phyloP scores from a whole-genome alignment of 208 protist genomes.

The Acanthamoeba rhysodes region DNA sequence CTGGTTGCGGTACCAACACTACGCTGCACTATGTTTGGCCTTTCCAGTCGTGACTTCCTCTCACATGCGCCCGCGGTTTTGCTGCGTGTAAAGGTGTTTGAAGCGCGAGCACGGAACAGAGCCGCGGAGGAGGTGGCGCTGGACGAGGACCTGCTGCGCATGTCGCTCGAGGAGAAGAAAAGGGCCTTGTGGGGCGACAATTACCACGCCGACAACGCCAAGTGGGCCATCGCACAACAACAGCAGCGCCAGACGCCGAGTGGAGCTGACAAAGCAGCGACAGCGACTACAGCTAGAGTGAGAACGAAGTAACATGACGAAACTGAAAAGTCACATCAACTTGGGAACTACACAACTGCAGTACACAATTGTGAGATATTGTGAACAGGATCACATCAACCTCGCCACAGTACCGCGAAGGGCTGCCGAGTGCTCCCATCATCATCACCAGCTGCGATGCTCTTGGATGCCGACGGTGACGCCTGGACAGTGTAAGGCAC shows the following conservation, averaged over 20 bases:
- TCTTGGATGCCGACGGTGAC: too few relatives aligned
- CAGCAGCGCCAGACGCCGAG: too few relatives aligned
- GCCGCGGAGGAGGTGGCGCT: neutral
- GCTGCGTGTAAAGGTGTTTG: neutral
- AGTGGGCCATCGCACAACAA: neutral
- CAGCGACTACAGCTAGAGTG: too few relatives aligned
- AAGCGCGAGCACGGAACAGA: neutral
- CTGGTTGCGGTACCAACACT: neutral
- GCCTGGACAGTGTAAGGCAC: too few relatives aligned
- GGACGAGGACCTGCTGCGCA: neutral
- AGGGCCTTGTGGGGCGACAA: neutral
- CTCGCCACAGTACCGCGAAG: neutral
- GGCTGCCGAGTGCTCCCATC: neutral
- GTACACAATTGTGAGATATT: too few relatives aligned
- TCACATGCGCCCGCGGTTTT: too few relatives aligned
- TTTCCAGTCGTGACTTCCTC: neutral
- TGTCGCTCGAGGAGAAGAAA: conserved; percentile 5
- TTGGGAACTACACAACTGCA: too few relatives aligned
- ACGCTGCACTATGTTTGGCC: neutral
- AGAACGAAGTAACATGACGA: too few relatives aligned
- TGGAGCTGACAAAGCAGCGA: too few relatives aligned
- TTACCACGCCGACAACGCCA: neutral
- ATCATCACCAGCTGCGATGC: neutral
- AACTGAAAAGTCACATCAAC: too few relatives aligned
- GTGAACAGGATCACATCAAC: neutral